Evolutionary conservation across 1,139 yeast genomes (phyloP).

Genomic region (Geotrichum aggregatum): DNA sequence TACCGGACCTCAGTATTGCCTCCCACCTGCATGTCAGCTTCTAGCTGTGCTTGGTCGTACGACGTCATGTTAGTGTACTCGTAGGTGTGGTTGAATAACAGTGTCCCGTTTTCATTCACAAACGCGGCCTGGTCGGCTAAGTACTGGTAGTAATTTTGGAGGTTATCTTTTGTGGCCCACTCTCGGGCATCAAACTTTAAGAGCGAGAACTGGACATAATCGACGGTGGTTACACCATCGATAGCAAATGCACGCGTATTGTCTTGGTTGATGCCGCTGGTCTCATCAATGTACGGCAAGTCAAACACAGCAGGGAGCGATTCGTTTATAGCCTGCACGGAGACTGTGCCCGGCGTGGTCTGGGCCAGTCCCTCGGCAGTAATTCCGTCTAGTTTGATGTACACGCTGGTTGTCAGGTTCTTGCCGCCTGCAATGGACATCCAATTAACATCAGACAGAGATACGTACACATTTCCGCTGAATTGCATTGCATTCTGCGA

Average conservation of each 20-base stretch:
- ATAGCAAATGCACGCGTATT: constrained; percentile 16
- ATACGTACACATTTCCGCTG: constrained; percentile 16
- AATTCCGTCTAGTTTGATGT: constrained; percentile 16
- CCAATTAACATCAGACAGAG: constrained; percentile 19
- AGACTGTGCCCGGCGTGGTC: constrained; percentile 14
- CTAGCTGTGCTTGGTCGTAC: constrained; percentile 7
- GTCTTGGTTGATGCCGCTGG: constrained; percentile 9
- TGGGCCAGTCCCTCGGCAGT: constrained; percentile 15
- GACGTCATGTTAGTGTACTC: constrained; percentile 11
- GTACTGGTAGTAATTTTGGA: constrained; percentile 13
- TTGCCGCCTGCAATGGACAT: constrained; percentile 11
- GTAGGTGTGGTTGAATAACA: constrained; percentile 19
- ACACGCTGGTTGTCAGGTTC: constrained; percentile 10
- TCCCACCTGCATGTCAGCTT: constrained; percentile 8
- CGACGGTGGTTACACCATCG: constrained; percentile 17
- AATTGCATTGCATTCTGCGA: constrained; percentile 8
- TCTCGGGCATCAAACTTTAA: constrained; percentile 10
- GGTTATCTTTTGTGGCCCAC: constrained; percentile 2
- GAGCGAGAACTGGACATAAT: constrained; percentile 14
- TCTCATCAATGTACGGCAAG: constrained; percentile 8
- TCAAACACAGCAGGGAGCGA: constrained; percentile 19
- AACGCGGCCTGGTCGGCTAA: constrained; percentile 6
- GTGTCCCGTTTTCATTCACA: constrained; percentile 13
- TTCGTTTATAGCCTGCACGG: constrained; percentile 14
- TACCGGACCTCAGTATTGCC: constrained; percentile 15